Base-by-base conservation (phyloP, 345 rosid species). In the Salix koriyanagi region DNA sequence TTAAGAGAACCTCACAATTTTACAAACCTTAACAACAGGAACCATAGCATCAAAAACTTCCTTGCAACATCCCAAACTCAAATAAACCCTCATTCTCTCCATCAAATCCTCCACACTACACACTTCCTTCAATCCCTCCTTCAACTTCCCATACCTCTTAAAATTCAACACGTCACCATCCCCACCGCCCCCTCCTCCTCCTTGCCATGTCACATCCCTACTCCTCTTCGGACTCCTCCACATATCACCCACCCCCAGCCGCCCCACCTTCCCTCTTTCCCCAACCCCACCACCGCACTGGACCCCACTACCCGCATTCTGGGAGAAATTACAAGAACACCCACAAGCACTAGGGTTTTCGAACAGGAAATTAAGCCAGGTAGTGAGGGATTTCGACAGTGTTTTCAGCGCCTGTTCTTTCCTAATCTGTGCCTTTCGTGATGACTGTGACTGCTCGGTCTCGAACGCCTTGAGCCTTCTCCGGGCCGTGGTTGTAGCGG, bases 31-130 rank as follows among this genome's bases (percentile, higher is more conserved):
- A 39, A 86, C 82, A 10, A 92, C 94, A 32, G 75, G 89, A 54
- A 84, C 83, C 98, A 90, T 91, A 19, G 77, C 85, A 71, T 83
- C 86, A 34, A 88, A 87, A 77, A 93, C 83, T 82, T 95, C 97
- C 78, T 86, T 88, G 77, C 99, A 93, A 81, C 79, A 64, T 44
- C 79, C 84, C 81, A 88, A 79, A 73, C 91, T 91, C 85, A 95
- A 84, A 58, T 88, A 88, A 78, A 81, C 62, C 52, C 80, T 77
- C 97, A 95, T 88, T 54, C 99, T 81, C 79, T 87, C 87, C 78
- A 79, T 86, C 89, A 95, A 82, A 87, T 95, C 98, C 80, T 95
- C 96, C n/a, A 95, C 86, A 80, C 97, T 95, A 71, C 99, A 91
- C 15, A 95, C 90, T 21, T 88, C 92, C 76, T 84, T 86, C 78